A percentile compares a stretch with the other conserved stretches of the same genome.
These are phyloP conservation scores for Ustilago xerochloae DNA, from an alignment of 1,284 basidiomycete species.

Conservation along the genomic window DNA sequence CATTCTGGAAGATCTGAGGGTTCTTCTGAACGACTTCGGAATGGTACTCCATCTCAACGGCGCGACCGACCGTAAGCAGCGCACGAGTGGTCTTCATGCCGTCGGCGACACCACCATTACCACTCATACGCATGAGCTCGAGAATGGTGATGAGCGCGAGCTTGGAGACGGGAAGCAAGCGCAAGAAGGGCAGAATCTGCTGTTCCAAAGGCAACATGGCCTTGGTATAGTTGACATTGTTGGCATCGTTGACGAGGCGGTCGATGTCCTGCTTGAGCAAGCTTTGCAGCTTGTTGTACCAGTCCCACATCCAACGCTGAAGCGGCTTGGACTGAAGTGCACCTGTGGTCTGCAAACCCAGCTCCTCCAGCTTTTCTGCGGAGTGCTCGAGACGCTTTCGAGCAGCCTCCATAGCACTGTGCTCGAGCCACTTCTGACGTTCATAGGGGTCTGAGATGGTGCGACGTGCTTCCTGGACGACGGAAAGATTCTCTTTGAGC, in stretches of 20 bases:
- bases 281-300: conserved; percentile 61
- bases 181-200: conserved; percentile 75
- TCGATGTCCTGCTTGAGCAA: conserved; percentile 48
- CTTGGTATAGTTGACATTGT: conserved; percentile 3
- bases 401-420: conserved; percentile 63
- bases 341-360: conserved; percentile 53
- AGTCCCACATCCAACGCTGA: conserved; percentile 67
- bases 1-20: conserved; percentile 54
- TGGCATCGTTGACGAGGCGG: conserved; percentile 23
- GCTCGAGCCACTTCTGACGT: conserved; percentile 66
- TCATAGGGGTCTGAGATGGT: conserved; percentile 58
- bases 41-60: conserved; percentile 79
- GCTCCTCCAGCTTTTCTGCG: conserved; percentile 54
- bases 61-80: conserved; percentile 82
- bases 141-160: conserved; percentile 89
- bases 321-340: conserved; percentile 55
- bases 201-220: conserved; percentile 35
- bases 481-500: conserved; percentile 59
- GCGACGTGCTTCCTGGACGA: conserved; percentile 57
- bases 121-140: conserved; percentile 86
- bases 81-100: conserved; percentile 93
- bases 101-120: conserved; percentile 79
- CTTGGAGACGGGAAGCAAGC: conserved; percentile 80
- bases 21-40: conserved; percentile 54
- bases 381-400: conserved; percentile 59